Conservation (phyloP, 495 filamentous ascomycete species). For the Friedmanniomyces endolithicus region DNA sequence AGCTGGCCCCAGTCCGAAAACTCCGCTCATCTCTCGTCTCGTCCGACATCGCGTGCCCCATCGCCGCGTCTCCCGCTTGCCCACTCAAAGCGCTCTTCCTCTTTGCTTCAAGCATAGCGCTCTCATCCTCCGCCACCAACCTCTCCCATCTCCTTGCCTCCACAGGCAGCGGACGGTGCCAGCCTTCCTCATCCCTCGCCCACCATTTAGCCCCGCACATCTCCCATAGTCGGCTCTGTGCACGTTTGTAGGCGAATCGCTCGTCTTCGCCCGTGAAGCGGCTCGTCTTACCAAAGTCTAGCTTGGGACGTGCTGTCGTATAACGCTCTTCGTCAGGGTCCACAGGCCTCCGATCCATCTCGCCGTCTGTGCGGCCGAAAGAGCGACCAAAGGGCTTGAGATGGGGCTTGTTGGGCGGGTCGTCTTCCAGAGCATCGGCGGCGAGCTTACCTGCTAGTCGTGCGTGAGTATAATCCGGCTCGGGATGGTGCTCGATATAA, state of each 20-base stretch:
- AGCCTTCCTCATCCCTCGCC: slow-evolving; percentile 38
- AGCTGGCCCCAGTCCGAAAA: slow-evolving; percentile 18
- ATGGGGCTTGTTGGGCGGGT: slow-evolving; percentile 30
- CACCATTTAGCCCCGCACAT: slow-evolving; percentile 56
- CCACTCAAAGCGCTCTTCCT: background rate
- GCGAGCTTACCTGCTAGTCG: slow-evolving; percentile 18
- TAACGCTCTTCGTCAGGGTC: slow-evolving; percentile 16
- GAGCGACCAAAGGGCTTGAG: slow-evolving; percentile 17
- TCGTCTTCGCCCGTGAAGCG: slow-evolving; percentile 62
- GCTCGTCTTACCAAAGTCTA: slow-evolving; percentile 43
- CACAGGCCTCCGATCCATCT: slow-evolving; percentile 14
- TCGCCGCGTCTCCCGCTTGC: slow-evolving; percentile 24
- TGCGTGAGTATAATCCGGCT: slow-evolving; percentile 22
- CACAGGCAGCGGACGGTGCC: slow-evolving; percentile 51
- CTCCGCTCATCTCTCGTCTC: slow-evolving; percentile 16
- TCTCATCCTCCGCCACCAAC: background rate
- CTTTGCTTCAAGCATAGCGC: background rate
- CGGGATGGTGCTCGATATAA: slow-evolving; percentile 21
- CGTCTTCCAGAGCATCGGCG: slow-evolving; percentile 30
- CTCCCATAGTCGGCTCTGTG: slow-evolving; percentile 56
- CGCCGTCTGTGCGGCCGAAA: slow-evolving; percentile 16
- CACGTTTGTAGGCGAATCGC: slow-evolving; percentile 57
- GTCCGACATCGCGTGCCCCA: slow-evolving; percentile 31
- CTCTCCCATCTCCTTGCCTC: slow-evolving; percentile 50
- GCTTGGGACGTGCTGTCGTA: slow-evolving; percentile 11